Conservation (phyloP, 176 grass and related monocot genomes). For the Paspalum notatum region DNA sequence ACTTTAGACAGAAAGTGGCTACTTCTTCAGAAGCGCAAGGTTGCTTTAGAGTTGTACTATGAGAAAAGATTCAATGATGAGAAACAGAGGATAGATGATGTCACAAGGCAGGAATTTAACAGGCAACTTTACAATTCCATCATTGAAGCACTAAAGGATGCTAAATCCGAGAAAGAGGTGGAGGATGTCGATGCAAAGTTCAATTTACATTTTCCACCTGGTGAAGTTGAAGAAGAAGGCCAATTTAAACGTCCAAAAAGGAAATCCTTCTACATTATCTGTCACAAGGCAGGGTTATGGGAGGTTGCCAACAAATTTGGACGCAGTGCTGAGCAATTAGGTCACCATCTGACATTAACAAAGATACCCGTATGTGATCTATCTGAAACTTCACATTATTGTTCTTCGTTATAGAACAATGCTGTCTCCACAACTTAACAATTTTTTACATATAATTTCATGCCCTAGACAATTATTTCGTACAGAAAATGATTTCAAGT, state of each 20-base stretch:
- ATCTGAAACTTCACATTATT: constrained; percentile 8
- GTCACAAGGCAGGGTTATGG: constrained; percentile 92
- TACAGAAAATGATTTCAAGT: not conserved
- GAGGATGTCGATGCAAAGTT: constrained; percentile 97
- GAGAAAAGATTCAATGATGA: constrained; percentile 86
- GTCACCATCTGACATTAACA: constrained; percentile 73
- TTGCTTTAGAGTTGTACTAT: constrained; percentile 78
- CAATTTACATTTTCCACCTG: constrained; percentile 96
- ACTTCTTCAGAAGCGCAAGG: constrained; percentile 95
- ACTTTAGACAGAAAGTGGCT: constrained; percentile 92
- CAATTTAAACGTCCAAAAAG: constrained; percentile 96
- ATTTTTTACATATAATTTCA: not conserved
- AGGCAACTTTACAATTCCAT: constrained; percentile 75
- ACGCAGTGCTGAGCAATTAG: constrained; percentile 84
- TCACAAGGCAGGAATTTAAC: constrained; percentile 70
- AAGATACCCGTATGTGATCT: constrained; percentile 53
- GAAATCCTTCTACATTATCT: constrained; percentile 86
- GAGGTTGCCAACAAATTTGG: constrained; percentile 93
- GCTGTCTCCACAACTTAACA: not conserved
- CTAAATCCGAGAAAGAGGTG: constrained; percentile 96
- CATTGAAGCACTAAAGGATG: constrained; percentile 71
- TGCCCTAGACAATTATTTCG: not conserved
- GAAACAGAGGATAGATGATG: constrained; percentile 69
- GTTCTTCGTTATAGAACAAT: constrained; percentile 11
- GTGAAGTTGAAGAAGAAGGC: constrained; percentile 84